phyloP scores from a whole-genome alignment of 2,329 filamentous ascomycete genomes.

The Aschersonia sp. region DNA sequence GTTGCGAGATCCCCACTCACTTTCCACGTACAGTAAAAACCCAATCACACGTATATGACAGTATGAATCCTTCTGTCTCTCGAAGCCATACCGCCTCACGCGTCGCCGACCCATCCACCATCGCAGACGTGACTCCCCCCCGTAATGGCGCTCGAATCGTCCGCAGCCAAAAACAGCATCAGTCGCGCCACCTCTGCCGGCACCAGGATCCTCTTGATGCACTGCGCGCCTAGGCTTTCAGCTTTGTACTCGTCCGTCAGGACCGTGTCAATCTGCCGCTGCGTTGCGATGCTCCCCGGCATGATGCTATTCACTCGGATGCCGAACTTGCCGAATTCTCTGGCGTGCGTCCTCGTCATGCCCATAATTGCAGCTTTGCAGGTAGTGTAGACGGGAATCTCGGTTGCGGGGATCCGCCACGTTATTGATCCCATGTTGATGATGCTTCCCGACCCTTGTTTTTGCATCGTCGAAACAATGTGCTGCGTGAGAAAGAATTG shows the following conservation, averaged over 20 bases:
- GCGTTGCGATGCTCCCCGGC: constrained; percentile 31
- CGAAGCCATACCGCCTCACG: neutral
- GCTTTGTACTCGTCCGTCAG: constrained; percentile 25
- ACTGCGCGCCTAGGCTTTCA: constrained; percentile 23
- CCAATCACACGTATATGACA: too few relatives aligned
- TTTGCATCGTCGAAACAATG: constrained; percentile 43
- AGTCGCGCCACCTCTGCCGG: constrained; percentile 30
- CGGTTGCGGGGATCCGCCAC: constrained; percentile 27
- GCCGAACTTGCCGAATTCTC: constrained; percentile 32
- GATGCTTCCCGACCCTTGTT: constrained; percentile 28
- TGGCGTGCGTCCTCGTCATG: constrained; percentile 38
- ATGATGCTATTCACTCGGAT: constrained; percentile 35
- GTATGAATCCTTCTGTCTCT: neutral
- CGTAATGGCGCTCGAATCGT: constrained; percentile 31
- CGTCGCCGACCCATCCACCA: constrained; percentile 15
- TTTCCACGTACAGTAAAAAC: too few relatives aligned
- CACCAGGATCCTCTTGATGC: constrained; percentile 23
- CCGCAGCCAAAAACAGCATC: constrained; percentile 28
- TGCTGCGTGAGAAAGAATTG: constrained; percentile 58
- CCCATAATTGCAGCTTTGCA: constrained; percentile 40
- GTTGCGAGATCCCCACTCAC: too few relatives aligned
- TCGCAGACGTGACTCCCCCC: constrained; percentile 22
- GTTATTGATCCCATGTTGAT: constrained; percentile 39
- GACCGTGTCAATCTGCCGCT: constrained; percentile 26
- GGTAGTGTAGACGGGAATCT: constrained; percentile 30